These are phyloP conservation scores for Penicillium sp. DNA, from an alignment of 2,329 filamentous ascomycete species.

Conservation along the genomic window DNA sequence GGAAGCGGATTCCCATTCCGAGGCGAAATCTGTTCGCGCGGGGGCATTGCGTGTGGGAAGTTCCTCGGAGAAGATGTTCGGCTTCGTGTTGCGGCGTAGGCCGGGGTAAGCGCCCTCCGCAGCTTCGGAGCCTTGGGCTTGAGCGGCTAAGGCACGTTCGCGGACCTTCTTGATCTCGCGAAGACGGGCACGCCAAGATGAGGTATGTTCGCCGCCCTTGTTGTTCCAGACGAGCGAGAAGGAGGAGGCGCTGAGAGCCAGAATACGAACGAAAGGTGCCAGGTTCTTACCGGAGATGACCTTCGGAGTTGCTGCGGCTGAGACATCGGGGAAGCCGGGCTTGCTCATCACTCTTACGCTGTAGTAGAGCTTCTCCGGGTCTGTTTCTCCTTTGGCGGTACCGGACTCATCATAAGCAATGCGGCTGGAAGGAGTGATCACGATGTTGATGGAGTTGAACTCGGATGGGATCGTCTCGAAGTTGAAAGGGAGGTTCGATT, in stretches of 20 bases:
- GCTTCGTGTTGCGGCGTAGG: slow-evolving; percentile 38
- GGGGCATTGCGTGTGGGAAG: slow-evolving; percentile 31
- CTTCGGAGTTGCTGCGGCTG: slow-evolving; percentile 83
- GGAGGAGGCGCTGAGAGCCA: slow-evolving; percentile 90
- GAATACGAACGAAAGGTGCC: slow-evolving; percentile 78
- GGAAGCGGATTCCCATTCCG: slow-evolving; percentile 39
- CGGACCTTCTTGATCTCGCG: slow-evolving; percentile 80
- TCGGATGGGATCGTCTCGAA: slow-evolving; percentile 92
- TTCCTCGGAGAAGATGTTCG: slow-evolving; percentile 39
- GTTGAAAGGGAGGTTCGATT: slow-evolving; percentile 82
- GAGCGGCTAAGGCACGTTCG: slow-evolving; percentile 50
- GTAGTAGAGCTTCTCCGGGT: slow-evolving; percentile 63
- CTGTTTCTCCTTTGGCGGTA: slow-evolving; percentile 33
- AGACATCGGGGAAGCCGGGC: slow-evolving; percentile 86
- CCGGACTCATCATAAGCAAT: slow-evolving; percentile 37
- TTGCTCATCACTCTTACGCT: slow-evolving; percentile 87
- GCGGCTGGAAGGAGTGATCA: slow-evolving; percentile 75
- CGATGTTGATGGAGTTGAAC: slow-evolving; percentile 96
- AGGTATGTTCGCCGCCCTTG: slow-evolving; percentile 74
- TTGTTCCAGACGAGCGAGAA: slow-evolving; percentile 88
- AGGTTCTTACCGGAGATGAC: slow-evolving; percentile 81
- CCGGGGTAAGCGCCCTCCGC: slow-evolving; percentile 34
- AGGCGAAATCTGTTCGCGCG: slow-evolving; percentile 35
- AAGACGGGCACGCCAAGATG: slow-evolving; percentile 84
- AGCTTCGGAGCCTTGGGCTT: slow-evolving; percentile 29